Conservation (phyloP, 495 filamentous ascomycete genomes). For the Aspergillus sclerotiicarbonarius region DNA sequence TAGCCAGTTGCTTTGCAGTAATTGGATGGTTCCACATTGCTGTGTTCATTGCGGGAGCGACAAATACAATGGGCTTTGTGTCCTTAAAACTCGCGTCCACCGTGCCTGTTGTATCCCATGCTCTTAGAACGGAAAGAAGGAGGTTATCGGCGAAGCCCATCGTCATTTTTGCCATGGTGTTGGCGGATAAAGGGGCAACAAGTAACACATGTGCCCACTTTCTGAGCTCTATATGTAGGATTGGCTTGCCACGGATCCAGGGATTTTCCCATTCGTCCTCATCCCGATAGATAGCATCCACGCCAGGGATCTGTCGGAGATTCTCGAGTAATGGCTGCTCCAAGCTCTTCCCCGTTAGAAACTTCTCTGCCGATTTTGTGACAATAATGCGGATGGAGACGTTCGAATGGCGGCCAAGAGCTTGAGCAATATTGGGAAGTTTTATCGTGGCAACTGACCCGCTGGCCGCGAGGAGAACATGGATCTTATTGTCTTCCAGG, state of each 20-base stretch:
- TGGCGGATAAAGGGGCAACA: slow-evolving; percentile 76
- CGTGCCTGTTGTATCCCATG: slow-evolving; percentile 76
- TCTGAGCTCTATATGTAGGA: slow-evolving; percentile 84
- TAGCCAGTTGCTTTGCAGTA: slow-evolving; percentile 65
- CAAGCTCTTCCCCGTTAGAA: slow-evolving; percentile 63
- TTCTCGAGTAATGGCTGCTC: slow-evolving; percentile 65
- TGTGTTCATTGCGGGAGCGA: slow-evolving; percentile 76
- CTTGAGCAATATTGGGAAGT: slow-evolving; percentile 65
- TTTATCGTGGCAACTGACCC: slow-evolving; percentile 90
- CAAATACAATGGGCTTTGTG: slow-evolving; percentile 31
- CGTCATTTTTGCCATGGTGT: slow-evolving; percentile 76
- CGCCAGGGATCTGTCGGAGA: slow-evolving; percentile 50
- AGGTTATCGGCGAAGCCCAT: slow-evolving; percentile 67
- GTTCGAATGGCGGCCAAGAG: slow-evolving; percentile 50
- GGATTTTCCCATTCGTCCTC: slow-evolving; percentile 76
- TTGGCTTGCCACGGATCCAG: slow-evolving; percentile 58
- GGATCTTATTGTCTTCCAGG: slow-evolving; percentile 60
- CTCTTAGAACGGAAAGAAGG: slow-evolving; percentile 70
- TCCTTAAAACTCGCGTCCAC: slow-evolving; percentile 44
- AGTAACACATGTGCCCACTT: slow-evolving; percentile 79
- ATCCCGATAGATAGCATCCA: slow-evolving; percentile 73
- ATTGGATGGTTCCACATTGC: slow-evolving; percentile 87
- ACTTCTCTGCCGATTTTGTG: slow-evolving; percentile 66
- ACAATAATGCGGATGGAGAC: slow-evolving; percentile 79
- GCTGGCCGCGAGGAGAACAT: slow-evolving; percentile 76